phyloP scores from a whole-genome alignment of 208 protist species.

The Trypanosoma congolense region DNA sequence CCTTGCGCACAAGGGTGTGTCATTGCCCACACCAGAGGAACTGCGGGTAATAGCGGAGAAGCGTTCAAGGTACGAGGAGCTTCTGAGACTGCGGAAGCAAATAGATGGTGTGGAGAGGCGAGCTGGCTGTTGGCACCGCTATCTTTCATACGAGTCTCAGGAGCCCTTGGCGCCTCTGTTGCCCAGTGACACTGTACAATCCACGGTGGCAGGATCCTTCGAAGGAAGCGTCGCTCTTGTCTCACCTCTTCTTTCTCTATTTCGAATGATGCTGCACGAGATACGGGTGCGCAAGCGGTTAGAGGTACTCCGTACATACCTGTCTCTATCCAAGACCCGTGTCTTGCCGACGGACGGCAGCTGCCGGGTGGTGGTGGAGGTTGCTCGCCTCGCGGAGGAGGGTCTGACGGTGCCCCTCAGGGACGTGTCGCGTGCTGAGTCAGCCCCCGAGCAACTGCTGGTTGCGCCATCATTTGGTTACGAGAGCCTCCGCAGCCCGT shows the following conservation, averaged over 20 bases:
- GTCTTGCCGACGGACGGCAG: background rate
- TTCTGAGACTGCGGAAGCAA: constrained; percentile 5
- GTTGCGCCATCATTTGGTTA: constrained; percentile 14
- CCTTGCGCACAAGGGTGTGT: constrained; percentile 13
- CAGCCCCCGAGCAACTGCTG: constrained; percentile 14
- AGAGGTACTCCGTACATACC: constrained; percentile 5
- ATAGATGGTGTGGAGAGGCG: constrained; percentile 7
- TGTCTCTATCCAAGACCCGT: background rate
- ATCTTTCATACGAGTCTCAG: constrained; percentile 22
- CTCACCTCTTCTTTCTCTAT: constrained; percentile 16
- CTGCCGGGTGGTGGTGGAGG: constrained; percentile 10
- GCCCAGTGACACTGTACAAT: too few species aligned
- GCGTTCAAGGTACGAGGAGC: background rate
- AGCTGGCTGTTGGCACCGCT: constrained; percentile 5
- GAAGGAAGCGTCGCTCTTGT: constrained; percentile 21
- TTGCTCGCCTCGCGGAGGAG: constrained; percentile 9
- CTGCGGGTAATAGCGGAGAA: constrained; percentile 3
- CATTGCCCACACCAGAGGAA: constrained; percentile 7
- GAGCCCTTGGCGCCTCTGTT: background rate
- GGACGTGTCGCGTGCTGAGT: background rate
- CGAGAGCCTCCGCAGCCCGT: constrained; percentile 25
- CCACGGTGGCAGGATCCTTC: constrained; percentile 8
- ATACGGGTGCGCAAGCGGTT: constrained; percentile 18
- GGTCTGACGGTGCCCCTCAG: background rate
- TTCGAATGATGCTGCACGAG: constrained; percentile 22